phyloP scores from a whole-genome alignment of 164 flowering plant species.

The Annona cherimola region DNA sequence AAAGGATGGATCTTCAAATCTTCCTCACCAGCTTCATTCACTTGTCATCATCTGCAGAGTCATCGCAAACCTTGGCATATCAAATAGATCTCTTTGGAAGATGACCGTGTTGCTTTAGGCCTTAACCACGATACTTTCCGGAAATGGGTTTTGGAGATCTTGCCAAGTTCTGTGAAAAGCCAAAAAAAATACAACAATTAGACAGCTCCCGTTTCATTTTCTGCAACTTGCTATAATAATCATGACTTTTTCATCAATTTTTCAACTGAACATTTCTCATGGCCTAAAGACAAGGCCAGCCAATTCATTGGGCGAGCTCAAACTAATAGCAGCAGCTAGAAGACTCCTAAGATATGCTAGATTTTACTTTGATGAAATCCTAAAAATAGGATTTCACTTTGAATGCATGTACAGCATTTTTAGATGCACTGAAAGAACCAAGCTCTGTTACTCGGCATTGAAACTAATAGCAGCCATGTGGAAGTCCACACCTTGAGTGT shows the following conservation, averaged over 20 bases:
- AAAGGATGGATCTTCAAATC: no score
- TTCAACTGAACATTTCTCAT: no score
- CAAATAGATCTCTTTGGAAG: conserved; percentile 92
- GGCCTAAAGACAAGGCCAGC: neutral
- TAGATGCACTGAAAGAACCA: neutral
- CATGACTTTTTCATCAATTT: no score
- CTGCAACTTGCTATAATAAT: neutral
- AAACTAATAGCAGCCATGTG: neutral
- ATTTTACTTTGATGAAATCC: neutral
- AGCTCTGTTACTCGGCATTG: neutral
- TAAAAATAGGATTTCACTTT: neutral
- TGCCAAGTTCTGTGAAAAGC: conserved; percentile 46
- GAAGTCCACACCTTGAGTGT: conserved; percentile 51
- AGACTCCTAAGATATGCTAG: neutral
- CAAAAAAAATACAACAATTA: conserved; percentile 3
- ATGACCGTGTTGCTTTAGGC: conserved; percentile 92
- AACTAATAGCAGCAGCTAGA: neutral
- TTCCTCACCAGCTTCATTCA: no score
- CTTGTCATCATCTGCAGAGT: neutral
- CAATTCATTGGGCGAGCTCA: neutral
- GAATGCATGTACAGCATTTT: neutral
- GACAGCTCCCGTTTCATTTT: neutral
- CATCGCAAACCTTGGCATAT: conserved; percentile 56
- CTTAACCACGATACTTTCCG: conserved; percentile 76
- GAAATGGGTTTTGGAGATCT: conserved; percentile 70